phyloP scores from a whole-genome alignment of 192 early-diverging fungal genomes.

The Backusella parvicylindrica region DNA sequence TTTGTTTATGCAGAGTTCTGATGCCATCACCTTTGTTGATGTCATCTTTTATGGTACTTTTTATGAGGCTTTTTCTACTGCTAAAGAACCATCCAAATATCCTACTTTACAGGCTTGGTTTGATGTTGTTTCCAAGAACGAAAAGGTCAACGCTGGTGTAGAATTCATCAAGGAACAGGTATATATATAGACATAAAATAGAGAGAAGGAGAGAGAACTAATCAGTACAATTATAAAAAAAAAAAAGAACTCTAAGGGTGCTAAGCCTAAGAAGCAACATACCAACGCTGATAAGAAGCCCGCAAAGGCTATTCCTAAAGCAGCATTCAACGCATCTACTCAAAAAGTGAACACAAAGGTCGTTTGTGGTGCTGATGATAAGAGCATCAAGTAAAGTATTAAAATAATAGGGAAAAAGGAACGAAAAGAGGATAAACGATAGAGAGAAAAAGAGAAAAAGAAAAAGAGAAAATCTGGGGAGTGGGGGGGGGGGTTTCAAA shows the following conservation, averaged over 20 bases:
- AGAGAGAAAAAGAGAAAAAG: neutral
- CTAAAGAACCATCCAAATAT: slow-evolving; percentile 14
- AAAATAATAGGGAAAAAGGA: neutral
- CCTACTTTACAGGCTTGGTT: slow-evolving; percentile 14
- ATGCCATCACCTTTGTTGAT: slow-evolving; percentile 9
- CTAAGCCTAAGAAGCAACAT: slow-evolving; percentile 17
- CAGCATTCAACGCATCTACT: slow-evolving; percentile 10
- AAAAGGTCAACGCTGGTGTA: neutral
- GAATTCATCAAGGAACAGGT: slow-evolving; percentile 16
- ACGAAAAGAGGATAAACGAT: neutral
- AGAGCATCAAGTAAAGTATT: neutral
- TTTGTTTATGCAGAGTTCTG: slow-evolving; percentile 8
- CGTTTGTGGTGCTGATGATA: neutral
- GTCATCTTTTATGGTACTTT: slow-evolving; percentile 23
- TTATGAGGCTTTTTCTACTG: slow-evolving; percentile 15
- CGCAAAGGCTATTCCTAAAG: neutral
- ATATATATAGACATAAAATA: neutral
- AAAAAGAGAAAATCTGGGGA: neutral
- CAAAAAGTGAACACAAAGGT: slow-evolving; percentile 23
- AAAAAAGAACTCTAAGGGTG: slow-evolving; percentile 4
- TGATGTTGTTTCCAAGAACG: slow-evolving; percentile 8
- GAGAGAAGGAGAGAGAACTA: neutral
- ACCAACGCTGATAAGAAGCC: slow-evolving; percentile 7
- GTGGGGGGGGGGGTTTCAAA: too few relatives aligned
- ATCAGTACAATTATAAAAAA: neutral